These are phyloP conservation scores for Amanita rimosa DNA, from an alignment of 768 basidiomycete species.

Conservation along the genomic window DNA sequence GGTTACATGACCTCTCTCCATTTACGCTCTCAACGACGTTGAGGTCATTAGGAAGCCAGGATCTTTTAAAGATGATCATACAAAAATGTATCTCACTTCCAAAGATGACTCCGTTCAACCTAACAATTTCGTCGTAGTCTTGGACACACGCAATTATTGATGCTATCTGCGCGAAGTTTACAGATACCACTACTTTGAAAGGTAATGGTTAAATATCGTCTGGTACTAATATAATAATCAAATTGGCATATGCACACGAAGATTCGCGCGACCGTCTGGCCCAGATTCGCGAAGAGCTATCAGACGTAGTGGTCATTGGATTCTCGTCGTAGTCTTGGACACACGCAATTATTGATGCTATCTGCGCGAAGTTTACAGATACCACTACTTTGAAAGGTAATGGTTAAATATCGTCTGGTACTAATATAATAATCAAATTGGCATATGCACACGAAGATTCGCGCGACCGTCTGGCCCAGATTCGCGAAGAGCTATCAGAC, in stretches of 20 bases:
- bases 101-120: background rate
- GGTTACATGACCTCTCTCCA: no score
- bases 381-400: background rate
- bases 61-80: no score
- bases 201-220: background rate
- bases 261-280: background rate
- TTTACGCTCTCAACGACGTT: no score
- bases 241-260: background rate
- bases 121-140: background rate
- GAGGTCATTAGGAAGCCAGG: no score
- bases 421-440: background rate
- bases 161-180: background rate
- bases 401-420: background rate
- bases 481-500: background rate
- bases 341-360: background rate
- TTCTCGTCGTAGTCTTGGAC: background rate
- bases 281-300: background rate
- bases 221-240: background rate
- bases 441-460: background rate
- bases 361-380: background rate
- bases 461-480: background rate
- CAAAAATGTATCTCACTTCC: no score
- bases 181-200: background rate
- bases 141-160: background rate
- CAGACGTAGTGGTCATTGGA: background rate